Evolutionary conservation across 163 green algal genomes (phyloP), one percentile per base, ranked within the genome.

Genomic region (Volvox carteri): DNA sequence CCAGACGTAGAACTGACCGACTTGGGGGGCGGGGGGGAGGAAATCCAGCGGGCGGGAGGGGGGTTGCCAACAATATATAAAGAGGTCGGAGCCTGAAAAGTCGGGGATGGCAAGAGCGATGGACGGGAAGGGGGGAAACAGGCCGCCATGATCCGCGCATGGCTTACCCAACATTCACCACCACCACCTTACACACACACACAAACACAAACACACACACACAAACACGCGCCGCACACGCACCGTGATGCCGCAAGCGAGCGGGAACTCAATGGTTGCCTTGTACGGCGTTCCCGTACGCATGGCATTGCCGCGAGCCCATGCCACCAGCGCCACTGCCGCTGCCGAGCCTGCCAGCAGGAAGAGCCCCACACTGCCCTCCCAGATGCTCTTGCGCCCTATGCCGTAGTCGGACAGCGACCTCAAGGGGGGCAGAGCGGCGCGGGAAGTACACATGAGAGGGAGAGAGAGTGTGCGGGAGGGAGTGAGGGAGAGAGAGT

Each of bases 281-380:
- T 98, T 92, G 39, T 83, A 78, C 0, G 90, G 92, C 33, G 62
- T 89, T 0, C 88, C 91, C 14, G 75, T 94, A 48, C 89, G 86
- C 78, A 95, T 76, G 14, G 89, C 92, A 30, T 76, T 91, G 70
- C 93, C 92, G 9, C 85, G 89, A 0, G 90, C 89, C 88, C 92
- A 95, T 5, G 68, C 60, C 33, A 93, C 41, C 72, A 93, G 65
- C 16, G 46, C 78, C 6, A 93, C 41, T 35, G 48, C 89, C 41
- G 83, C 48, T 4, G 67, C 93, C 9, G 97, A 92, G 50, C 97
- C 98, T 19, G 92, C 92, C 58, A 98, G 90, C 1, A 99, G 84
- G 90, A 99, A 99, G 14, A 99, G 90, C 33, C 98, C 98, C 19
- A 99, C 95, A n/a, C 96, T 95, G 60, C 97, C 98, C 90, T 99